A percentile compares a stretch with the other conserved stretches of the same genome.
phyloP scores from a whole-genome alignment of 208 protist genomes.

The Endotrypanum monterogeii region DNA sequence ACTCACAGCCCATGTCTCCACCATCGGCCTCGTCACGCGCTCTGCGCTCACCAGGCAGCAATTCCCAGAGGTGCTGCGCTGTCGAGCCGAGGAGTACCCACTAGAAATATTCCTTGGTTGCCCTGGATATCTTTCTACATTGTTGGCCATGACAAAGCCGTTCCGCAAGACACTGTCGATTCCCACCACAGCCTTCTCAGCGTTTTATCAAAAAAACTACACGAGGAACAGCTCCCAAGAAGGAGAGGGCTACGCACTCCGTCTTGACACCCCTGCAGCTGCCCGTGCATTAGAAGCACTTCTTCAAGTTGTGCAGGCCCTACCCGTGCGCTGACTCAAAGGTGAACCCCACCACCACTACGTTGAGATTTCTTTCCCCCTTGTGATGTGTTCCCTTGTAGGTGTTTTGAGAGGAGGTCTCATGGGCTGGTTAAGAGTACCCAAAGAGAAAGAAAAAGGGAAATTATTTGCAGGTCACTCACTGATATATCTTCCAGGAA shows the following conservation, averaged over 20 bases:
- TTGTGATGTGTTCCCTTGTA: neutral
- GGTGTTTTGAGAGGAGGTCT: too few relatives aligned
- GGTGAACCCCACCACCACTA: neutral
- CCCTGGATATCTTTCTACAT: conserved; percentile 58
- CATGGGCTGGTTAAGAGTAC: too few relatives aligned
- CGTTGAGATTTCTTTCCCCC: neutral
- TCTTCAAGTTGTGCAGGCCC: conserved; percentile 3
- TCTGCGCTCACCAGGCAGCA: conserved; percentile 7
- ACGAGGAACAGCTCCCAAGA: neutral
- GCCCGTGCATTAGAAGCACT: conserved; percentile 12
- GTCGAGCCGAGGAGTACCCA: conserved; percentile 29
- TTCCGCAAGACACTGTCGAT: conserved; percentile 17
- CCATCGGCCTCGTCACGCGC: conserved; percentile 25
- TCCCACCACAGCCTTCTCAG: conserved; percentile 36
- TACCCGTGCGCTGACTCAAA: conserved; percentile 4
- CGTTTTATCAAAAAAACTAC: conserved; percentile 31
- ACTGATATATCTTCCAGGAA: too few relatives aligned
- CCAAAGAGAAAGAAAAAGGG: neutral
- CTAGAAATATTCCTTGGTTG: conserved; percentile 61
- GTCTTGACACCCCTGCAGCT: conserved; percentile 3
- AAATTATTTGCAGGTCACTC: neutral
- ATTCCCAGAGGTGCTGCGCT: conserved; percentile 38
- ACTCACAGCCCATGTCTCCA: conserved; percentile 32
- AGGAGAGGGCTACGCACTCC: conserved; percentile 8
- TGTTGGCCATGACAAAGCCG: conserved; percentile 34